phyloP scores from a whole-genome alignment of 495 filamentous ascomycete genomes.

The Neurospora sp. region DNA sequence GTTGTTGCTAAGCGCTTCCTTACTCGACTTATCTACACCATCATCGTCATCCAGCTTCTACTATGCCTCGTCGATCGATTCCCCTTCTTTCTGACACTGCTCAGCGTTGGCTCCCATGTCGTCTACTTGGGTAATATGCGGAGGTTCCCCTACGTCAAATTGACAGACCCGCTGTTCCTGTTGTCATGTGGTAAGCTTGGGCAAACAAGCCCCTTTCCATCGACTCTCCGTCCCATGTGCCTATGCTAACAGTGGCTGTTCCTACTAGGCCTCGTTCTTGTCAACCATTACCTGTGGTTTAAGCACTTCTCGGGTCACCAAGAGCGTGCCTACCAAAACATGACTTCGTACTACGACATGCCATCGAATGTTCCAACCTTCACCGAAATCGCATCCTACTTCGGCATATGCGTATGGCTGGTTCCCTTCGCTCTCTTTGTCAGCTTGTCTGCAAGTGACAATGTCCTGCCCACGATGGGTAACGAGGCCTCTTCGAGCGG shows the following conservation, averaged over 20 bases:
- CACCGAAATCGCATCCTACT: constrained; percentile 91
- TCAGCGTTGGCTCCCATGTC: constrained; percentile 73
- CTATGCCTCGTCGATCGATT: constrained; percentile 77
- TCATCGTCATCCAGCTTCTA: constrained; percentile 65
- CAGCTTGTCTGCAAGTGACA: constrained; percentile 82
- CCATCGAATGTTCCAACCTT: constrained; percentile 65
- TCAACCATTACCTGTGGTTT: constrained; percentile 98
- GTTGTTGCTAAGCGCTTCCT: constrained; percentile 81
- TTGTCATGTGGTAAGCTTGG: constrained; percentile 56
- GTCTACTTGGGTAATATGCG: constrained; percentile 86
- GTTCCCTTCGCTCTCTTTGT: constrained; percentile 95
- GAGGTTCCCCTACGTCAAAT: constrained; percentile 77
- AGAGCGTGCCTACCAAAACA: constrained; percentile 32
- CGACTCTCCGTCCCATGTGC: not conserved
- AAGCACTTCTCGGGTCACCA: constrained; percentile 69
- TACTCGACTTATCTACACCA: constrained; percentile 71
- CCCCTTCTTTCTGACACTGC: constrained; percentile 57
- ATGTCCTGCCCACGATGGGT: constrained; percentile 80
- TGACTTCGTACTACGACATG: constrained; percentile 45
- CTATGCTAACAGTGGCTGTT: constrained; percentile 8
- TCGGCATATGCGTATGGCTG: constrained; percentile 93
- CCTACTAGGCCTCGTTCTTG: constrained; percentile 58
- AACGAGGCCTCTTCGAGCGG: constrained; percentile 29
- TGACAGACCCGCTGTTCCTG: constrained; percentile 82
- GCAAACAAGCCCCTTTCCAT: constrained; percentile 10